Evolutionary conservation across 148 eudicot species (phyloP).

Genomic region (Silene uniflora): DNA sequence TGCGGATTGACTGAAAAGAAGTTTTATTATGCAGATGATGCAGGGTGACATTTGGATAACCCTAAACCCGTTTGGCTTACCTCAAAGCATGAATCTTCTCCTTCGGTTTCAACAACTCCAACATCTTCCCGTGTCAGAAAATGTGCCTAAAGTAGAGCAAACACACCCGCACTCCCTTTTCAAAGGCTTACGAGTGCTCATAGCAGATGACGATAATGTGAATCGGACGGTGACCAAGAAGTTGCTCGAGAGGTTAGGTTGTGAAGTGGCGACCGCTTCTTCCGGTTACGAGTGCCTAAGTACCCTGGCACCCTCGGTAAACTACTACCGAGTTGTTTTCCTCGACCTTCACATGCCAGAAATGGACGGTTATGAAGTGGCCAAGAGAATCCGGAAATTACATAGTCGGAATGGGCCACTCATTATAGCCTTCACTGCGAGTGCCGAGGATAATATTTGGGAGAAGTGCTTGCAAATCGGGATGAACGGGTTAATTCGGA

Average conservation of each 20-base stretch:
- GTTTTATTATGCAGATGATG: constrained; percentile 51
- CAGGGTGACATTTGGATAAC: constrained; percentile 79
- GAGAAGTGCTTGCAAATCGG: constrained; percentile 60
- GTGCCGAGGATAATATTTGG: constrained; percentile 62
- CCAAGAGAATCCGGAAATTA: constrained; percentile 48
- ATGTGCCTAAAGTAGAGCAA: constrained; percentile 24
- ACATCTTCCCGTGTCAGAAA: constrained; percentile 25
- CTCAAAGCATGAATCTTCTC: constrained; percentile 54
- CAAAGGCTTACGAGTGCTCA: constrained; percentile 46
- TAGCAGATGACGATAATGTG: constrained; percentile 64
- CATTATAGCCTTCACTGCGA: constrained; percentile 66
- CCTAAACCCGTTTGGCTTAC: constrained; percentile 37
- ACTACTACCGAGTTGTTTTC: constrained; percentile 43
- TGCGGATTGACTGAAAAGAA: neutral
- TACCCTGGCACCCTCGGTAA: constrained; percentile 39
- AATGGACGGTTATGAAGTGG: constrained; percentile 75
- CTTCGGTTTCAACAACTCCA: constrained; percentile 47
- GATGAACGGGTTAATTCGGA: constrained; percentile 66
- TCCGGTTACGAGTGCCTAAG: constrained; percentile 62
- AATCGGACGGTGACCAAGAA: constrained; percentile 68
- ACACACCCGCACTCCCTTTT: constrained; percentile 30
- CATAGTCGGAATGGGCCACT: constrained; percentile 48
- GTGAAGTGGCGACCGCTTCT: constrained; percentile 53
- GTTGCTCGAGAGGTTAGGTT: constrained; percentile 64
- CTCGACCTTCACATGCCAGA: constrained; percentile 79